These are phyloP conservation scores for Starmerella apicola DNA, from an alignment of 805 yeast species.

Conservation along the genomic window DNA sequence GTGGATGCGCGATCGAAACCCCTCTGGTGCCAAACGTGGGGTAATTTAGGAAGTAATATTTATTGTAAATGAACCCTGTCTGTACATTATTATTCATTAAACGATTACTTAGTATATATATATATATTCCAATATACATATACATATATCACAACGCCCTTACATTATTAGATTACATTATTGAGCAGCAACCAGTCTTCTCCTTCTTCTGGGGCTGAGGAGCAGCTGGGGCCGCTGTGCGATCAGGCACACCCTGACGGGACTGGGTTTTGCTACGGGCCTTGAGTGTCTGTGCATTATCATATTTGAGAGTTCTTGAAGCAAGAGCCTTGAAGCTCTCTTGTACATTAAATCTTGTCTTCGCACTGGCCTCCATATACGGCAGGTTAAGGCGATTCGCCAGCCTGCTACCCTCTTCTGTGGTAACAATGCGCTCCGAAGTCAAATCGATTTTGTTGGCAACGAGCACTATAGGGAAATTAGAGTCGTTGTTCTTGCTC, in stretches of 20 bases:
- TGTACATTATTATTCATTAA: no score
- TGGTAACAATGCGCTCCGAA: slow-evolving; percentile 65
- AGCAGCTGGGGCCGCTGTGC: slow-evolving; percentile 4
- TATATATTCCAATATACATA: no score
- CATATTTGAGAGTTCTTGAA: slow-evolving; percentile 22
- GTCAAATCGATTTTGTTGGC: slow-evolving; percentile 80
- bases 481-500: slow-evolving; percentile 37
- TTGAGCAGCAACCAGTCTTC: slow-evolving; percentile 10
- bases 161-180: slow-evolving; percentile 8
- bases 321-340: slow-evolving; percentile 55
- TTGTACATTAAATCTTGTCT: slow-evolving; percentile 80
- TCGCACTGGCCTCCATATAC: slow-evolving; percentile 88
- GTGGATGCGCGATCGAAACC: no score
- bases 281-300: slow-evolving; percentile 12
- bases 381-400: slow-evolving; percentile 48
- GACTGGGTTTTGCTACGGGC: slow-evolving; percentile 13
- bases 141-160: neutral
- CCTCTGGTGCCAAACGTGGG: no score
- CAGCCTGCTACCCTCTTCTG: slow-evolving; percentile 72
- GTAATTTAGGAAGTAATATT: no score
- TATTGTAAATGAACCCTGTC: no score
- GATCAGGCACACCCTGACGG: slow-evolving; percentile 3
- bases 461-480: slow-evolving; percentile 71
- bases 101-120: no score
- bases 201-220: slow-evolving; percentile 8